Evolutionary conservation across 2,329 filamentous ascomycete genomes (phyloP).

Genomic region (Colletotrichum destructivum): DNA sequence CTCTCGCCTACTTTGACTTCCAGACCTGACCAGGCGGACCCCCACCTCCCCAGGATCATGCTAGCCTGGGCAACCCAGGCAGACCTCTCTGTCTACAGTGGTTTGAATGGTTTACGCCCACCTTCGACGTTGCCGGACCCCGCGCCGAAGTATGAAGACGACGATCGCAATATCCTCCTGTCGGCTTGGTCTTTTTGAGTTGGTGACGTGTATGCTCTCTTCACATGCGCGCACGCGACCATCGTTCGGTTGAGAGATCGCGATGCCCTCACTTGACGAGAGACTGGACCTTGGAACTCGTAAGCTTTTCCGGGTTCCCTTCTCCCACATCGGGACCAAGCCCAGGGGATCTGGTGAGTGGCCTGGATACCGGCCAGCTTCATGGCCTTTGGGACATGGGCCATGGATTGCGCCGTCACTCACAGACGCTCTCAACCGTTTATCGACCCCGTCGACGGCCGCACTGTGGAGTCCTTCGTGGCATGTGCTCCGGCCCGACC

Average conservation of each 20-base stretch:
- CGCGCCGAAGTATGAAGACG: slow-evolving; percentile 6
- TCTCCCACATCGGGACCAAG: background rate
- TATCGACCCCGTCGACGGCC: slow-evolving; percentile 11
- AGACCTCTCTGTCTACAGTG: background rate
- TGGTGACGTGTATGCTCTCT: slow-evolving; percentile 32
- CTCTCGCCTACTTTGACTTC: slow-evolving; percentile 13
- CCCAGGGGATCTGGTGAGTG: slow-evolving; percentile 1
- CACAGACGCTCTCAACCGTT: slow-evolving; percentile 10
- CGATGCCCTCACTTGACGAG: slow-evolving; percentile 2
- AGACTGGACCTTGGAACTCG: slow-evolving; percentile 2
- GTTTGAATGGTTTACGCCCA: background rate
- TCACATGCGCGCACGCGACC: slow-evolving; percentile 36
- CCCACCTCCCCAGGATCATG: slow-evolving; percentile 26
- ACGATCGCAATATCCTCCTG: slow-evolving; percentile 30
- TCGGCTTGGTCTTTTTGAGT: slow-evolving; percentile 29
- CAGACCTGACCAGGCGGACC: slow-evolving; percentile 1
- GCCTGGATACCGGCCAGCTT: background rate
- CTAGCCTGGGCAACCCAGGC: slow-evolving; percentile 1
- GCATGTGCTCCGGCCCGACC: slow-evolving; percentile 6
- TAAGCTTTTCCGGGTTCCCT: slow-evolving; percentile 3
- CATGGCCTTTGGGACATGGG: slow-evolving; percentile 1
- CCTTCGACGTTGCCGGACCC: slow-evolving; percentile 16
- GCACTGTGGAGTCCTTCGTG: slow-evolving; percentile 6
- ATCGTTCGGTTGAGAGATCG: slow-evolving; percentile 18
- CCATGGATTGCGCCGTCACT: background rate